phyloP scores from a whole-genome alignment of 805 yeast genomes.

The Myxozyma neglecta region DNA sequence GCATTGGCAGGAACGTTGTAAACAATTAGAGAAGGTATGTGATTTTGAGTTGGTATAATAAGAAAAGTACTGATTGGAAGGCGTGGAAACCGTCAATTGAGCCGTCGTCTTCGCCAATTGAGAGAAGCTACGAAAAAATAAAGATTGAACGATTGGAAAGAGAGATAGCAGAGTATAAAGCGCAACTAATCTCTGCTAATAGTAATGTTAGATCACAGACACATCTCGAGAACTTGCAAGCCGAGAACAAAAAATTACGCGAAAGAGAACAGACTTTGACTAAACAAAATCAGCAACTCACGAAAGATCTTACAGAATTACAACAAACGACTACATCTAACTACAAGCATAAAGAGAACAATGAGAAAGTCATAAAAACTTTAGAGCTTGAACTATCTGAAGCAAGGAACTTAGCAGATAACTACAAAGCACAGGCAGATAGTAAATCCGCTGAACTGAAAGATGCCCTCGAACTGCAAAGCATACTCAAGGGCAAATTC shows the following conservation, averaged over 20 bases:
- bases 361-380: neutral
- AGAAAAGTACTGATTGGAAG: neutral
- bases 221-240: too few species aligned
- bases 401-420: neutral
- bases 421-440: neutral
- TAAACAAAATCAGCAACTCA: too few species aligned
- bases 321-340: too few species aligned
- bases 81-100: conserved; percentile 2
- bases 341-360: too few species aligned
- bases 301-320: too few species aligned
- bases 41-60: neutral
- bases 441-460: neutral
- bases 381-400: neutral
- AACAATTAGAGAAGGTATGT: conserved; percentile 5
- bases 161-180: too few species aligned
- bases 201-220: too few species aligned
- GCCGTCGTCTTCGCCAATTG: neutral
- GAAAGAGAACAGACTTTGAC: too few species aligned
- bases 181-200: too few species aligned
- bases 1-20: conserved; percentile 14
- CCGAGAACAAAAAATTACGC: too few species aligned
- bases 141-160: too few species aligned
- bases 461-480: neutral
- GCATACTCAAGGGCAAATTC: neutral
- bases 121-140: too few species aligned